Conservation (phyloP, 768 basidiomycete genomes). For the Fomitopsis pulvina region DNA sequence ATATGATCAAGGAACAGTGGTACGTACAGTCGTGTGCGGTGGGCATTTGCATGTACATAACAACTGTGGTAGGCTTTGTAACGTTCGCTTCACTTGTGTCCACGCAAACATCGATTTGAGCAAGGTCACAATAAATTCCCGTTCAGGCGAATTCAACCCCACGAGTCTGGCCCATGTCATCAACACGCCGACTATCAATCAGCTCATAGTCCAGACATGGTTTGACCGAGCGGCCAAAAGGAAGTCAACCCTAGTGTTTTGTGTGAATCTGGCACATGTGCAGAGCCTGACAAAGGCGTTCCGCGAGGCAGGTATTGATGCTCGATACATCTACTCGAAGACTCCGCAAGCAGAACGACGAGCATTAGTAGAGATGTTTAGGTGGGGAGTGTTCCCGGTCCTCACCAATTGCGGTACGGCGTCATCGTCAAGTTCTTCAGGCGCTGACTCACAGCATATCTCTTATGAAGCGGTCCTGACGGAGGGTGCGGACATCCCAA, state of each 20-base stretch:
- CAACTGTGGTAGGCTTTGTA: constrained; percentile 56
- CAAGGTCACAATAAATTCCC: constrained; percentile 55
- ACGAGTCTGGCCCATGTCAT: constrained; percentile 74
- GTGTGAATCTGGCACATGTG: constrained; percentile 80
- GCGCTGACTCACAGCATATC: background rate
- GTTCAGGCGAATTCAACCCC: constrained; percentile 77
- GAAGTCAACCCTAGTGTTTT: constrained; percentile 90
- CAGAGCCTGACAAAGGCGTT: constrained; percentile 66
- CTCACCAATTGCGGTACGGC: constrained; percentile 79
- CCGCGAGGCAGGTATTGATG: constrained; percentile 72
- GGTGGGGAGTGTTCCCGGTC: constrained; percentile 70
- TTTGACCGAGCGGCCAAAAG: constrained; percentile 72
- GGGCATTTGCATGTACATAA: background rate
- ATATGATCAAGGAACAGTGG: constrained; percentile 95
- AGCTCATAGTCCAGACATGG: constrained; percentile 77
- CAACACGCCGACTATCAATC: constrained; percentile 73
- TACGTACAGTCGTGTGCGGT: constrained; percentile 19
- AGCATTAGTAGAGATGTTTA: constrained; percentile 60
- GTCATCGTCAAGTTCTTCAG: background rate
- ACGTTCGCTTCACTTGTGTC: constrained; percentile 81
- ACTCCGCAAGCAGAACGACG: constrained; percentile 63
- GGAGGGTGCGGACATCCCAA: constrained; percentile 92
- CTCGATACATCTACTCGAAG: constrained; percentile 67
- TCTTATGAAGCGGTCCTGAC: constrained; percentile 66
- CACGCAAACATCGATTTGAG: constrained; percentile 66